phyloP scores from a whole-genome alignment of 169 alveolate genomes.

The Plasmodium ovale region DNA sequence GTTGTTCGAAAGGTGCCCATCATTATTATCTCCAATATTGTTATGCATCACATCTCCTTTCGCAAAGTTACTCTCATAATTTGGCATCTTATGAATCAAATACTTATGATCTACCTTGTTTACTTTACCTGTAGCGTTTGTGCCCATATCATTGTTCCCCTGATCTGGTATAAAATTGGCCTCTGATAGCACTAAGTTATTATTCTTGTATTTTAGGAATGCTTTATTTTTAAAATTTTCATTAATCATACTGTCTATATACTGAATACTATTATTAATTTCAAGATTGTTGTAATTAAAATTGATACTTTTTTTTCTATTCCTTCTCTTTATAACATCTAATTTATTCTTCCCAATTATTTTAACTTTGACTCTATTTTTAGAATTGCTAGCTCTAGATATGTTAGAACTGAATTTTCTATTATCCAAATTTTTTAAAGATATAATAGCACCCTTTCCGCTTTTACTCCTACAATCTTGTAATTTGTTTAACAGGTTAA shows the following conservation, averaged over 20 bases:
- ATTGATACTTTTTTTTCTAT: constrained; percentile 71
- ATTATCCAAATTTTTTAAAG: constrained; percentile 58
- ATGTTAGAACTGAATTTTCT: constrained; percentile 35
- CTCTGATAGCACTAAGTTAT: constrained; percentile 44
- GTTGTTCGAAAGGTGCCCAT: neutral
- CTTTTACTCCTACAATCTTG: constrained; percentile 61
- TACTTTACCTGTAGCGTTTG: neutral
- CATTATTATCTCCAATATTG: constrained; percentile 20
- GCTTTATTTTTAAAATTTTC: constrained; percentile 68
- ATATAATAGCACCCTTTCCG: constrained; percentile 71
- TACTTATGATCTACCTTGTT: constrained; percentile 2
- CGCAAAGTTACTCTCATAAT: neutral
- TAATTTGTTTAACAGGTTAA: constrained; percentile 50
- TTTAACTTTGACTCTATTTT: constrained; percentile 54
- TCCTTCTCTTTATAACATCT: constrained; percentile 53
- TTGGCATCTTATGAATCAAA: neutral
- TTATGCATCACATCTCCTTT: neutral
- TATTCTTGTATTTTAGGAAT: constrained; percentile 47
- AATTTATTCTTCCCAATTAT: constrained; percentile 55
- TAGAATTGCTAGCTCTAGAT: constrained; percentile 37
- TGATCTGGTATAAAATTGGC: constrained; percentile 1
- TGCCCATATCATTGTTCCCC: constrained; percentile 5
- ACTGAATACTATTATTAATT: constrained; percentile 75
- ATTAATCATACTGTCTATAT: constrained; percentile 73
- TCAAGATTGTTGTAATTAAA: constrained; percentile 64